Evolutionary conservation across 768 basidiomycete genomes (phyloP).

Genomic region (Leccinum obscurum): DNA sequence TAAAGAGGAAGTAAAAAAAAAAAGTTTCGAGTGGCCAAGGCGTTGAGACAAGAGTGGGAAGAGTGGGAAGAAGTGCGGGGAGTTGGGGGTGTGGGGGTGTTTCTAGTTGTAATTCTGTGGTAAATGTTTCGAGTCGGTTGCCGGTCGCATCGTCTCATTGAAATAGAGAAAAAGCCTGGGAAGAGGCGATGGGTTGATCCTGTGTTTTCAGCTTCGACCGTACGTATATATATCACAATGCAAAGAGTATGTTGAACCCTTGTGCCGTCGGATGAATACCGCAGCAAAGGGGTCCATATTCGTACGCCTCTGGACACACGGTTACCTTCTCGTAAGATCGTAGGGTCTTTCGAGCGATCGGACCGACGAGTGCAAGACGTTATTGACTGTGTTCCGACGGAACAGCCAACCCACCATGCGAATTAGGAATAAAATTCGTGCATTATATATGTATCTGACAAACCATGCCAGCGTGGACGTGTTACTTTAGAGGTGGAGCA

Average conservation of each 20-base stretch:
- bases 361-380: not conserved
- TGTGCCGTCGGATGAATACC: not conserved
- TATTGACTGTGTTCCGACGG: not conserved
- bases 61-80: not conserved
- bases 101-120: conserved; percentile 11
- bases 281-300: conserved; percentile 11
- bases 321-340: not conserved
- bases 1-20: conserved; percentile 7
- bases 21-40: too few species aligned
- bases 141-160: conserved; percentile 15
- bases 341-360: not conserved
- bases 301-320: not conserved
- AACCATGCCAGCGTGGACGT: not conserved
- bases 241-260: conserved; percentile 27
- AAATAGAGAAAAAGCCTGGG: conserved; percentile 15
- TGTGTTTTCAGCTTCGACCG: conserved; percentile 24
- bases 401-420: not conserved
- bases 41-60: too few species aligned
- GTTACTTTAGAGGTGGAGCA: not conserved
- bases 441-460: not conserved
- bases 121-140: conserved; percentile 15
- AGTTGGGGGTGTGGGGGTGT: not conserved
- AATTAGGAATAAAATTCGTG: not conserved
- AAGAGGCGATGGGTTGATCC: conserved; percentile 22
- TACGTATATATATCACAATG: conserved; percentile 35